A percentile compares a stretch with the other conserved stretches of the same genome.
phyloP scores from a whole-genome alignment of 495 filamentous ascomycete species.

The Rhypophila decipiens region DNA sequence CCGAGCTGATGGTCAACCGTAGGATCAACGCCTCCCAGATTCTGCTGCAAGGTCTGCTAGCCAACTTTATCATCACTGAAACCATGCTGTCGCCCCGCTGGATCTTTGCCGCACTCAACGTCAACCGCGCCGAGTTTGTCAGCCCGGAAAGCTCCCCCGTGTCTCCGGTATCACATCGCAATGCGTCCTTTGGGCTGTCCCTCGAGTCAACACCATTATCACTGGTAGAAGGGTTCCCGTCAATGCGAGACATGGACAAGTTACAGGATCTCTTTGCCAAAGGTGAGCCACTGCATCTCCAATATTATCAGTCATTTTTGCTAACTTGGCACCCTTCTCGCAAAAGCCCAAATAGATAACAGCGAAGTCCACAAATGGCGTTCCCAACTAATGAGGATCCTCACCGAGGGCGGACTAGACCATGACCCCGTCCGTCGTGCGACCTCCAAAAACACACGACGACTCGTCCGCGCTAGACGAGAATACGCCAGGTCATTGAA shows the following conservation, averaged over 20 bases:
- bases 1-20: neutral
- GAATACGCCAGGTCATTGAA: constrained; percentile 12
- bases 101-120: constrained; percentile 7
- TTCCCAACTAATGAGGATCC: constrained; percentile 10
- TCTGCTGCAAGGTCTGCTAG: constrained; percentile 7
- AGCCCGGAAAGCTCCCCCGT: neutral
- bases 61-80: constrained; percentile 11
- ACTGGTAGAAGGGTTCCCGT: neutral
- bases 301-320: neutral
- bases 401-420: constrained; percentile 9
- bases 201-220: neutral
- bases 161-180: neutral
- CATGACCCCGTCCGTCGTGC: neutral
- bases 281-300: neutral
- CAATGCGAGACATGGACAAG: neutral
- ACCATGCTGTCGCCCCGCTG: constrained; percentile 3
- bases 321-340: neutral
- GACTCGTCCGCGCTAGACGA: constrained; percentile 7
- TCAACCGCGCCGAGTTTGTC: neutral
- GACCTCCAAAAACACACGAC: neutral
- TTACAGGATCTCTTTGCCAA: neutral
- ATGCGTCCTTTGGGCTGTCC: neutral
- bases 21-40: neutral
- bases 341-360: constrained; percentile 7
- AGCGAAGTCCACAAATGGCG: constrained; percentile 5